Base-by-base conservation (phyloP, 805 yeast species). In the Pichia pseudocactophila region DNA sequence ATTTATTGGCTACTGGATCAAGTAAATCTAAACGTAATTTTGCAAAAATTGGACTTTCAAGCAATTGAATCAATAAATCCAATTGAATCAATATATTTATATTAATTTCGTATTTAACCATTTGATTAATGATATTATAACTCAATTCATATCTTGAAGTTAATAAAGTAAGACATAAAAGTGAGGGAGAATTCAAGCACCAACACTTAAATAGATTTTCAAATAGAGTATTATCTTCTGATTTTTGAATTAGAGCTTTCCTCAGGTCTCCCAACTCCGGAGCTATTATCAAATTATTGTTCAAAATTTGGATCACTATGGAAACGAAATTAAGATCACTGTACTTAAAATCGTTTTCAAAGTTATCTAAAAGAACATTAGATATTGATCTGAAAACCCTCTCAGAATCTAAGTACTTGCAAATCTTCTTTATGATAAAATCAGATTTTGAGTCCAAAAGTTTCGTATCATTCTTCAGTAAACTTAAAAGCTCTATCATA, bases 21-120 rank as follows among this genome's bases (percentile, higher is more conserved):
- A 92, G 65, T n/a, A 92, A 66, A 61, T 90, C 96, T 42, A 92
- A 66, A 45, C 98, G 73, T 49, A 89, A 69, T 52, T 83, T 79
- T 16, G 95, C 81, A 60, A 92, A 89, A 2, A 88, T 89, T 1
- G 97, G 97, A 2, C 95, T 82, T 61, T 92, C 98, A 13, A 92
- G 66, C 25, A 90, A 64, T 59, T 92, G 97, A 7, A 92, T 94
- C 33, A 92, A 66, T 25, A 88, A 74, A 63, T 92, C 98, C 39
- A 92, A 68, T 55, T 92, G 97, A 1, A 92, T 79, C 40, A 92
- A 69, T 31, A 86, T 72, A 46, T 78, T 82, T 32, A 88, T 80
- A 0, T 83, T 78, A 12, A 87, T 76, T 51, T 92, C 97, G 63
- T 77, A 76, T 45, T 86, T 85, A 1, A 86, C 89, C 50, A 89